Percentiles rank a stretch among this genome's conserved stretches.
Evolutionary conservation across 805 yeast species (phyloP).

Genomic region (Candida xiaguanensis): DNA sequence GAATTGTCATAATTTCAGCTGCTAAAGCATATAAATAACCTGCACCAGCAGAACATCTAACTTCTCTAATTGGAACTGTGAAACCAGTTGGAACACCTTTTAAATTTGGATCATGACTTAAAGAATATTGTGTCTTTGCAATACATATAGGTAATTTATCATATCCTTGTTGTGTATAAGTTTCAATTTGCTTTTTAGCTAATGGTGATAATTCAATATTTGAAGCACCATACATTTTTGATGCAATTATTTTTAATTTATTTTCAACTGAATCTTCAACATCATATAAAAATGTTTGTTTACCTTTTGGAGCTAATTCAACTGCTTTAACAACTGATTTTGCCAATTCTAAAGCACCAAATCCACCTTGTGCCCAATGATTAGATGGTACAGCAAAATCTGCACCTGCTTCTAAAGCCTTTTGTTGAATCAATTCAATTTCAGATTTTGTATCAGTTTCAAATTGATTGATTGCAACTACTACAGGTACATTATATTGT

Average conservation of each 20-base stretch:
- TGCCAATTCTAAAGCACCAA: constrained; percentile 83
- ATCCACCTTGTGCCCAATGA: constrained; percentile 96
- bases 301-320: constrained; percentile 23
- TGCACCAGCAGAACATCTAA: constrained; percentile 93
- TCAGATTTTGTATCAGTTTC: constrained; percentile 79
- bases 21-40: constrained; percentile 96
- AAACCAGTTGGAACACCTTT: constrained; percentile 96
- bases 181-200: constrained; percentile 77
- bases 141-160: constrained; percentile 91
- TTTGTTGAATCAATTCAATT: constrained; percentile 72
- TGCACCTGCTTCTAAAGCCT: constrained; percentile 90
- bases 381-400: constrained; percentile 82
- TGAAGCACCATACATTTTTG: constrained; percentile 90
- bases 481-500: constrained; percentile 84
- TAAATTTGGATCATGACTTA: constrained; percentile 88
- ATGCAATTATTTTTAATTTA: constrained; percentile 75
- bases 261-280: constrained; percentile 71
- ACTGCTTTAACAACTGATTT: constrained; percentile 76
- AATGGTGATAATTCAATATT: constrained; percentile 76
- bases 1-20: constrained; percentile 95
- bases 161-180: constrained; percentile 83
- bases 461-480: constrained; percentile 90
- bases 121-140: constrained; percentile 95
- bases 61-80: constrained; percentile 90
- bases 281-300: constrained; percentile 61